These are phyloP conservation scores for Akanthomyces uredinophilus DNA, from an alignment of 2,329 filamentous ascomycete species.

Conservation along the genomic window DNA sequence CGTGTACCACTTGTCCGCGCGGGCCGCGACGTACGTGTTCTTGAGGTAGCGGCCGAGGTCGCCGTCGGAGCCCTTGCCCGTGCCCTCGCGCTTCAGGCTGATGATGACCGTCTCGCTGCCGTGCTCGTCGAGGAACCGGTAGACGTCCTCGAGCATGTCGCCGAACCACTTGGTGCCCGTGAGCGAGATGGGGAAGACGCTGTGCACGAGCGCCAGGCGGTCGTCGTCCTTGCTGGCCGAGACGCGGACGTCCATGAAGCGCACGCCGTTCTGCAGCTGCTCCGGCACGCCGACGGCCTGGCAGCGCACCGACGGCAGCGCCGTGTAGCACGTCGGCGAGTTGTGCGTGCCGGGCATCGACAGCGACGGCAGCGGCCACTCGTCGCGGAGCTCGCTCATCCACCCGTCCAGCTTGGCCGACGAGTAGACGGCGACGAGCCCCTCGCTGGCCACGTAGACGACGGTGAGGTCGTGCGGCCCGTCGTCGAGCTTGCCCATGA, in stretches of 20 bases:
- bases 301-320: slow-evolving; percentile 88
- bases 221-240: slow-evolving; percentile 50
- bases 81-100: slow-evolving; percentile 86
- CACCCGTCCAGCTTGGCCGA: slow-evolving; percentile 65
- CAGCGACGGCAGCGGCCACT: slow-evolving; percentile 69
- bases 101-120: slow-evolving; percentile 79
- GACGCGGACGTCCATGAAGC: slow-evolving; percentile 90
- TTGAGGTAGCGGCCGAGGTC: slow-evolving; percentile 71
- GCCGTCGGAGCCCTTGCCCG: slow-evolving; percentile 72
- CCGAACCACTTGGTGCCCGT: slow-evolving; percentile 75
- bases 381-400: slow-evolving; percentile 74
- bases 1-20: slow-evolving; percentile 68
- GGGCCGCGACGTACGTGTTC: slow-evolving; percentile 59
- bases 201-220: slow-evolving; percentile 77
- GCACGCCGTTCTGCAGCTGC: slow-evolving; percentile 84
- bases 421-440: slow-evolving; percentile 61
- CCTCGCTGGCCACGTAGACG: slow-evolving; percentile 55
- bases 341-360: slow-evolving; percentile 97
- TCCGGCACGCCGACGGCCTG: slow-evolving; percentile 72
- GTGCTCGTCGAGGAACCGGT: slow-evolving; percentile 71
- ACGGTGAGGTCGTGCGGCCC: slow-evolving; percentile 56
- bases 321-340: slow-evolving; percentile 76
- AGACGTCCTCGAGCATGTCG: slow-evolving; percentile 64
- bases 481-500: slow-evolving; percentile 50
- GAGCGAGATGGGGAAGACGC: slow-evolving; percentile 81